Percentiles rank a stretch among this genome's conserved stretches.
Evolutionary conservation across 192 early-diverging fungal genomes (phyloP).

Genomic region (Coemansia sp.): DNA sequence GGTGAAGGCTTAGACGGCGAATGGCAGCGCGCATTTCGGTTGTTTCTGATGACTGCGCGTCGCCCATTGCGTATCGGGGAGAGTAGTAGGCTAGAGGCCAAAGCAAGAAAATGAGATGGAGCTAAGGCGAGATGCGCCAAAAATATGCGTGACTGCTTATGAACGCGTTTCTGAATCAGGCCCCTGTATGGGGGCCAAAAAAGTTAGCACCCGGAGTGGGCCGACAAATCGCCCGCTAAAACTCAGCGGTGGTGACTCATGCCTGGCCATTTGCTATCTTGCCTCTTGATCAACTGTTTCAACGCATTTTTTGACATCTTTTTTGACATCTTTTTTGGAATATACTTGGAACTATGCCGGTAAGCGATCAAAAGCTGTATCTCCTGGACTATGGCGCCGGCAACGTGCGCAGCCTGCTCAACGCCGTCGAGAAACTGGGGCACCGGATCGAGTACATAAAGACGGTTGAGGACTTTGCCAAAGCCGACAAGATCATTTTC

Average conservation of each 20-base stretch:
- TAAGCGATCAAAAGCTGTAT: conserved; percentile 51
- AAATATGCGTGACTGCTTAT: not conserved
- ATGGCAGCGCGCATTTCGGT: not conserved
- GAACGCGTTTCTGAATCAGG: not conserved
- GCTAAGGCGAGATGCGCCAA: not conserved
- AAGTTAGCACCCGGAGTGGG: not conserved
- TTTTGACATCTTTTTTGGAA: not conserved
- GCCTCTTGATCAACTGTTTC: not conserved
- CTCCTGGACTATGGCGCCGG: conserved; percentile 99
- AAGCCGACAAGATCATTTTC: conserved; percentile 97
- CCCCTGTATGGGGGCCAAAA: not conserved
- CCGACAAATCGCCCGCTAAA: not conserved
- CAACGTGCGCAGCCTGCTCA: conserved; percentile 95
- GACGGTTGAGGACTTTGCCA: conserved; percentile 74
- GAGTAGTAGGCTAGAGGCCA: not conserved
- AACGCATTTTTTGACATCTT: not conserved
- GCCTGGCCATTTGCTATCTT: not conserved
- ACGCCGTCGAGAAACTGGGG: conserved; percentile 90
- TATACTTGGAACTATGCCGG: not conserved
- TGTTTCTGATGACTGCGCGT: not conserved
- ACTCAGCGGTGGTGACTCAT: not conserved
- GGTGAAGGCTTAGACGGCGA: conserved; percentile 21
- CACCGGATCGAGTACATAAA: conserved; percentile 77
- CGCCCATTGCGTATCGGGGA: not conserved
- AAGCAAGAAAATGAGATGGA: too few species aligned